These are phyloP conservation scores for Thuja plicata DNA, from an alignment of 83 land plant species.

Conservation along the genomic window DNA sequence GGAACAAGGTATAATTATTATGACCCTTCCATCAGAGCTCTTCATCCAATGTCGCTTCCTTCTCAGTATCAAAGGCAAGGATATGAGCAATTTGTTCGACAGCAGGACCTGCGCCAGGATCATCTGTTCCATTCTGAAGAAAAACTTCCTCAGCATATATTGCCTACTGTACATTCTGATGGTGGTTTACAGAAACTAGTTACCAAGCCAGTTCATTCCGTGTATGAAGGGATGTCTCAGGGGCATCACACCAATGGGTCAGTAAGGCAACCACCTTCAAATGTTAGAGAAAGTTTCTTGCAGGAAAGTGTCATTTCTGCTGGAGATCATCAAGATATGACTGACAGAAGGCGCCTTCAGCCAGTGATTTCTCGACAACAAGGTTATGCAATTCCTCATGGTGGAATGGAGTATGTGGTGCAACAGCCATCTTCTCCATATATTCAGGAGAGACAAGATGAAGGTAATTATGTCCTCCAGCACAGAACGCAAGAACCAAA, in stretches of 20 bases:
- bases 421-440: neutral
- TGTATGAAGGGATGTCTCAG: slow-evolving; percentile 4
- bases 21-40: slow-evolving; percentile 4
- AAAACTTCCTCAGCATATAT: neutral
- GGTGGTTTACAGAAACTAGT: neutral
- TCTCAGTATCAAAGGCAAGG: slow-evolving; percentile 13
- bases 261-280: neutral
- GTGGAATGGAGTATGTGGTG: slow-evolving; percentile 11
- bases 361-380: slow-evolving; percentile 13
- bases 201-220: neutral
- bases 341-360: slow-evolving; percentile 5
- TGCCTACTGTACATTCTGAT: slow-evolving; percentile 4
- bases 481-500: slow-evolving; percentile 8
- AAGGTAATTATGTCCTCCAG: neutral
- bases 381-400: neutral
- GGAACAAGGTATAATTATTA: slow-evolving; percentile 10
- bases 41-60: neutral
- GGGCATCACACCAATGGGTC: slow-evolving; percentile 15
- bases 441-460: slow-evolving; percentile 7
- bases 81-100: slow-evolving; percentile 11
- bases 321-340: slow-evolving; percentile 7
- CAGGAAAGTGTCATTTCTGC: neutral
- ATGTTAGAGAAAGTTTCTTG: neutral
- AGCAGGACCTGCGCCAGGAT: slow-evolving; percentile 2
- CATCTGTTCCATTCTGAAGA: slow-evolving; percentile 1